phyloP scores from a whole-genome alignment of 768 basidiomycete genomes.

The Calocybe cyanea region DNA sequence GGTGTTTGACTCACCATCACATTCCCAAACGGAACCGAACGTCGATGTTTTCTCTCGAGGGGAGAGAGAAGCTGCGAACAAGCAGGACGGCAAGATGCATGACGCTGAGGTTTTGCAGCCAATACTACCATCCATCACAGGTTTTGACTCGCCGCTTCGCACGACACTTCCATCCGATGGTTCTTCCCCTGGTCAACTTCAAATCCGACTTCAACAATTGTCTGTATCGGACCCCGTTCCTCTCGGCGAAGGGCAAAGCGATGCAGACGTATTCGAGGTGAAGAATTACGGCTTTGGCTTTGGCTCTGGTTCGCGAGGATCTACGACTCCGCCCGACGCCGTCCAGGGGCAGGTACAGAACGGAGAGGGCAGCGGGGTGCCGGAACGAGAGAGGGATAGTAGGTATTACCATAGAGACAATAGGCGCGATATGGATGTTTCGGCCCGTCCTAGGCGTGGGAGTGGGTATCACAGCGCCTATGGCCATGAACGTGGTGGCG shows the following conservation, averaged over 20 bases:
- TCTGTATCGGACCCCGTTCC: not conserved
- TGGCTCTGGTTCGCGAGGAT: slow-evolving; percentile 30
- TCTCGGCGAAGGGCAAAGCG: not conserved
- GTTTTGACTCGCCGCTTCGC: not conserved
- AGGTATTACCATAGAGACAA: slow-evolving; percentile 12
- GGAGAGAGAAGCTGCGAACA: not conserved
- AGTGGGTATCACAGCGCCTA: slow-evolving; percentile 4
- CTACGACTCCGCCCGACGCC: slow-evolving; percentile 5
- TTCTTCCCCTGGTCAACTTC: slow-evolving; percentile 9
- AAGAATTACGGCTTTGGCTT: slow-evolving; percentile 65
- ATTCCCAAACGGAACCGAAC: not conserved
- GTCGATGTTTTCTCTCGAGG: not conserved
- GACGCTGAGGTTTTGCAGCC: not conserved
- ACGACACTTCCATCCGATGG: not conserved
- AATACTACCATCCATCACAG: not conserved
- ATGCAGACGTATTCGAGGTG: slow-evolving; percentile 46
- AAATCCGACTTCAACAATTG: not conserved
- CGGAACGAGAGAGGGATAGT: slow-evolving; percentile 18
- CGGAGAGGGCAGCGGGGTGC: slow-evolving; percentile 1
- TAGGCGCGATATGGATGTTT: slow-evolving; percentile 9
- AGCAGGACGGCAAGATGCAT: not conserved
- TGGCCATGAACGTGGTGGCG: slow-evolving; percentile 4
- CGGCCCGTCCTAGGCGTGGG: slow-evolving; percentile 8
- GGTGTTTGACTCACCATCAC: not conserved
- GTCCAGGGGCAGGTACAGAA: slow-evolving; percentile 13